A percentile compares a stretch with the other conserved stretches of the same genome.
Evolutionary conservation across 768 basidiomycete species (phyloP).

Genomic region (Boletellus sp.): DNA sequence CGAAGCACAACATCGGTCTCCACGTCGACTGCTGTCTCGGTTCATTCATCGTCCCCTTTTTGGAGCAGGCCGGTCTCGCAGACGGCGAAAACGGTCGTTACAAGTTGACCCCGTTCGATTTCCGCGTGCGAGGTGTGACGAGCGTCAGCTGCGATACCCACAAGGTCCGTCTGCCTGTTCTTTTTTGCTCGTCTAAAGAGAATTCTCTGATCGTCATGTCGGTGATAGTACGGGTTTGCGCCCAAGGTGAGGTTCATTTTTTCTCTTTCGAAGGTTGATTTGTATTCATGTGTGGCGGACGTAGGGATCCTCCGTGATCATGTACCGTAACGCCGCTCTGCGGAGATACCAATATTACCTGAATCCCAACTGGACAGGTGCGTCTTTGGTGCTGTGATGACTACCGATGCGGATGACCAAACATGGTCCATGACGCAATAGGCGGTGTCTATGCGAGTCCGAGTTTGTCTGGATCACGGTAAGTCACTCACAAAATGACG

Average conservation of each 20-base stretch:
- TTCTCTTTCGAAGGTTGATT: neutral
- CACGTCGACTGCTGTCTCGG: conserved; percentile 97
- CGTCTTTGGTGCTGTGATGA: conserved; percentile 11
- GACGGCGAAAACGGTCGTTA: conserved; percentile 51
- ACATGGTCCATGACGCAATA: conserved; percentile 11
- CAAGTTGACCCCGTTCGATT: conserved; percentile 77
- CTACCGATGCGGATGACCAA: neutral
- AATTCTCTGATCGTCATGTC: neutral
- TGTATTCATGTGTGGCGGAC: neutral
- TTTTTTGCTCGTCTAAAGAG: neutral
- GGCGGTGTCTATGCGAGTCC: conserved; percentile 92
- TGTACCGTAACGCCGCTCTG: conserved; percentile 81
- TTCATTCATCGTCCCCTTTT: conserved; percentile 90
- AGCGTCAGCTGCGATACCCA: conserved; percentile 96
- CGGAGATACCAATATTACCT: conserved; percentile 85
- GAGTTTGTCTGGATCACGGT: conserved; percentile 88
- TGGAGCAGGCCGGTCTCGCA: conserved; percentile 73
- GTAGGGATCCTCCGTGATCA: conserved; percentile 89
- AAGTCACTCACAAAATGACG: conserved; percentile 12
- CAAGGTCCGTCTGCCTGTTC: conserved; percentile 48
- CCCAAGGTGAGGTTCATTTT: conserved; percentile 62
- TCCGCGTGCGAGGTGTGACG: conserved; percentile 86
- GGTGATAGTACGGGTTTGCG: conserved; percentile 79
- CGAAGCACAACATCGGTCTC: conserved; percentile 71
- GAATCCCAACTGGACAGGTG: conserved; percentile 74